Evolutionary conservation across 192 early-diverging fungal species (phyloP).

Genomic region (Phycomyces nitens): DNA sequence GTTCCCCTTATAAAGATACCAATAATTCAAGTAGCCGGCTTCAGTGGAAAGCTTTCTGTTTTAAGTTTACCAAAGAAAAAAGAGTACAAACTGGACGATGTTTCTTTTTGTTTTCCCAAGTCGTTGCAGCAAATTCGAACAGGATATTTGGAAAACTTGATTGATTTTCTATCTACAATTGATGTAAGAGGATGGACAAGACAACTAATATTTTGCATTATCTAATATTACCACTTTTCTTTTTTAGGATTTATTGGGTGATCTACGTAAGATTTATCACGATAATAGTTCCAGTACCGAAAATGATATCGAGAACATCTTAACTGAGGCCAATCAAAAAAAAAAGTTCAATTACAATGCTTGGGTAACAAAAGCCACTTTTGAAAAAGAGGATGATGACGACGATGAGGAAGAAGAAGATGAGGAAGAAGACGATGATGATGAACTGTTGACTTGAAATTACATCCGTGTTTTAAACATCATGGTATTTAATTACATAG

Average conservation of each 20-base stretch:
- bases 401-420: not conserved
- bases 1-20: slow-evolving; percentile 15
- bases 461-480: not conserved
- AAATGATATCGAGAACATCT: slow-evolving; percentile 6
- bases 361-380: slow-evolving; percentile 16
- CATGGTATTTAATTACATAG: slow-evolving; percentile 6
- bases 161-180: slow-evolving; percentile 11
- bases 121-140: not conserved
- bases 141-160: slow-evolving; percentile 13
- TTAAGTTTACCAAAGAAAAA: slow-evolving; percentile 7
- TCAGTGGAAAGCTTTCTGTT: slow-evolving; percentile 14
- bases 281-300: slow-evolving; percentile 5
- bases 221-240: not conserved
- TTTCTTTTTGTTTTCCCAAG: slow-evolving; percentile 11
- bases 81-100: slow-evolving; percentile 9
- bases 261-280: slow-evolving; percentile 14
- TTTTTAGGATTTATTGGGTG: not conserved
- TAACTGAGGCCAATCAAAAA: slow-evolving; percentile 8
- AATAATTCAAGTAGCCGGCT: slow-evolving; percentile 10
- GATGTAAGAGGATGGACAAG: slow-evolving; percentile 11
- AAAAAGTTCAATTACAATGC: slow-evolving; percentile 15
- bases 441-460: not conserved
- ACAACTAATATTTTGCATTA: slow-evolving; percentile 9
- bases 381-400: slow-evolving; percentile 10
- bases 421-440: not conserved